Evolutionary conservation across 2,329 filamentous ascomycete genomes (phyloP), one percentile per base, ranked within the genome.

Genomic region (Esteya vermicola): DNA sequence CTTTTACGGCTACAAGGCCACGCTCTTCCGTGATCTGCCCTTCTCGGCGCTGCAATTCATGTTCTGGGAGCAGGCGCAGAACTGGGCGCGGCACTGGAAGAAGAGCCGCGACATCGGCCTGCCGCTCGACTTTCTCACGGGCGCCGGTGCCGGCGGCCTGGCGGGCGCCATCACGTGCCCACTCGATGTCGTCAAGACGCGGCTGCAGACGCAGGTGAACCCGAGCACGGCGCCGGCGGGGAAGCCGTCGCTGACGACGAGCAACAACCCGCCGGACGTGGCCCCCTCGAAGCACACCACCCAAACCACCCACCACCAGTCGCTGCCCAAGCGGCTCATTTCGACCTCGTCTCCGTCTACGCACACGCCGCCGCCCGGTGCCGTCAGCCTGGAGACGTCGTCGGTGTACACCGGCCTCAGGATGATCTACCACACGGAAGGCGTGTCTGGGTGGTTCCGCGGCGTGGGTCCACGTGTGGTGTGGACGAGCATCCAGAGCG

Each of bases 1-100:
- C 20, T 98, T 95, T 58, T 81, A 93, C 51, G 91, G 91, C n/a
- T 98, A 93, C 65, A 91, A 91, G 57, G 91, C 91, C 10, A 98
- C 91, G 0, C 75, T 98, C 4, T 91, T 84, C 62, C 81, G 91
- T 43, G 91, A 98, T 52, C 70, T 98, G 19, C 91, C 91, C 2
- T 98, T 95, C 56, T 96, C 89, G 0, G 91, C 91, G 1, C 64
- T 98, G 10, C 91, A 98, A 55, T 96, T 98, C 60, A 89, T 93
- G 52, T 95, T 98, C 57, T 98, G 94, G 65, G 91, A 98, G 59
- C 85, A 96, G 58, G 88, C 88, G 55, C 84, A 88, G 52, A 75
- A 70, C 34, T 74, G 85, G 69, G 88, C 91, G 1, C 81, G 81
- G 53, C 59, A 75, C 39, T 93, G 81, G 69, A 78, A 82, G 54